Base-by-base conservation (phyloP, 2,329 filamentous ascomycete species). In the Neoscytalidium dimidiatum region DNA sequence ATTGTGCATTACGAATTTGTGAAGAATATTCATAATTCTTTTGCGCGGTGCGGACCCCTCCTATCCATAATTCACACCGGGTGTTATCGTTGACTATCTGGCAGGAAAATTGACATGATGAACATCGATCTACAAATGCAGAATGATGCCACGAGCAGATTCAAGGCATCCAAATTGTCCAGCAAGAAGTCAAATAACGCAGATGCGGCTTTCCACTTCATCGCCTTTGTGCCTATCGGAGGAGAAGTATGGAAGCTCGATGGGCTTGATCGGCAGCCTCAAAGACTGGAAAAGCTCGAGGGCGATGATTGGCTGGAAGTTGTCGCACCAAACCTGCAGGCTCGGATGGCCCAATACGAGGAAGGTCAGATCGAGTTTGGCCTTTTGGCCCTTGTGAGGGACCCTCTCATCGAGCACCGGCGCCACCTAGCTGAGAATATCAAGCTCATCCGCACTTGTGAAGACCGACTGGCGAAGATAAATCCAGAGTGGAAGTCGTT, bases 231-330 rank as follows among this genome's bases (percentile, higher is more conserved):
- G 31, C 92, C 92, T 2, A 85, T 88, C 14, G 83, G 85, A n/a
- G 88, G 86, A 2, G 82, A 86, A 64, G 85, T 97, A 14, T 97
- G 92, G 92, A 92, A 94, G 74, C 86, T 98, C 4, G 94, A 98
- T 76, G 94, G 94, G 4, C 81, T 97, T 23, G 88, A 94, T 74
- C 81, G 81, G 46, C 86, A 88, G 68, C 94, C 92, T 3, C 57
- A 73, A 57, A 73, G 49, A 33, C 14, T 17, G 64, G 31, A 64
- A 69, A 77, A 80, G 78, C 23, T 69, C 72, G 78, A 72, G 4
- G 75, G 79, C 5, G 75, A 79, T 4, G 83, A 89, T 70, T 97
- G 93, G 93, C 82, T 92, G 3, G 76, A 80, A 1, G 75, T 89
- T 6, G 90, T 88, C 0, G 84, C 83, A 60, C 85, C 86, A 0